phyloP scores from a whole-genome alignment of 2,329 filamentous ascomycete species.

The Fusarium xylarioides region DNA sequence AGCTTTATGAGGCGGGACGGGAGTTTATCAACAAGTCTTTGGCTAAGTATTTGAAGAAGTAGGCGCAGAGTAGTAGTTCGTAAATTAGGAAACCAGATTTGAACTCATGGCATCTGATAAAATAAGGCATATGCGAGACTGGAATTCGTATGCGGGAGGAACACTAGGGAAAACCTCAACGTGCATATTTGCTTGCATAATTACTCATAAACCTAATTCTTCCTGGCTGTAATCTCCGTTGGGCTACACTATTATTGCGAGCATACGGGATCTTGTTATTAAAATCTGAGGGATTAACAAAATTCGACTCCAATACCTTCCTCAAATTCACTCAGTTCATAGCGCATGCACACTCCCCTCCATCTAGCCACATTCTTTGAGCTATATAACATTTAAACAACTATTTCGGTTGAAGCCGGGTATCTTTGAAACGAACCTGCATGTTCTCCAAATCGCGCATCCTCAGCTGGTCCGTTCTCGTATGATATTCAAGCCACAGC shows the following conservation, averaged over 20 bases:
- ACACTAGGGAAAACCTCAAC: too few relatives aligned
- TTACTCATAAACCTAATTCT: background rate
- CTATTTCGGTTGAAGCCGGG: background rate
- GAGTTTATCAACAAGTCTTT: conserved; percentile 12
- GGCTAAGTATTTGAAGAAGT: conserved; percentile 20
- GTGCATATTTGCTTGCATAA: too few relatives aligned
- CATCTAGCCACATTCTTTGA: background rate
- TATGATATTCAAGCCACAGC: background rate
- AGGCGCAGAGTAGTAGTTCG: too few relatives aligned
- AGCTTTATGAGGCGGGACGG: conserved; percentile 29
- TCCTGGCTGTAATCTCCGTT: rapidly evolving
- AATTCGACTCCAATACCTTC: rapidly evolving
- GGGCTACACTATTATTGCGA: rapidly evolving
- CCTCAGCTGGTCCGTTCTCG: background rate
- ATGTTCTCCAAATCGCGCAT: background rate
- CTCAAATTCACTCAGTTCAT: background rate
- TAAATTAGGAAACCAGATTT: too few relatives aligned
- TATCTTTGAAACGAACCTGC: background rate
- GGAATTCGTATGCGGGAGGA: too few relatives aligned
- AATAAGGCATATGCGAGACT: too few relatives aligned
- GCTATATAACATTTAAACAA: background rate
- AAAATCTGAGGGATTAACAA: background rate
- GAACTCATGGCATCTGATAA: too few relatives aligned
- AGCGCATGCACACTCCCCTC: background rate
- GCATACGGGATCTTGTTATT: rapidly evolving